phyloP scores from a whole-genome alignment of 106 monocot species.

The Platanthera guangdongensis region DNA sequence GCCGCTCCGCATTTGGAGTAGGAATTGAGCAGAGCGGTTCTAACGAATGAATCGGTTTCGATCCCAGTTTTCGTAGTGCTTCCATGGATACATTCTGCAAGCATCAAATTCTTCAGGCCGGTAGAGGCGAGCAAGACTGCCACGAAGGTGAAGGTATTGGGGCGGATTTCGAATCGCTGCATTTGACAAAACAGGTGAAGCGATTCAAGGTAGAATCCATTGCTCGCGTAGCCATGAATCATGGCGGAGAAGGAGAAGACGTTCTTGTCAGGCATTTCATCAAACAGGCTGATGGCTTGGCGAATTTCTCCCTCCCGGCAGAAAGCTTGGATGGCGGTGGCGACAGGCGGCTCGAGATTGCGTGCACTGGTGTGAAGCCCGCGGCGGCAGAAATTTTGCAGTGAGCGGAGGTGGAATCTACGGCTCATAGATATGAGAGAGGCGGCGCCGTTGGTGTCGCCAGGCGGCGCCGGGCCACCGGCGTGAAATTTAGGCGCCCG shows the following conservation, averaged over 20 bases:
- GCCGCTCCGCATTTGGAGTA: conserved; percentile 26
- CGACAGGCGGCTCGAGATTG: neutral
- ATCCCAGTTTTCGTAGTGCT: conserved; percentile 23
- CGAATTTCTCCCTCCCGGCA: conserved; percentile 2
- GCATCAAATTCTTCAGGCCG: neutral
- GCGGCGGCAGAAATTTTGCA: neutral
- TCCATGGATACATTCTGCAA: conserved; percentile 25
- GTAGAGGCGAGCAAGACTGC: conserved; percentile 16
- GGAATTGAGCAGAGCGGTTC: conserved; percentile 31
- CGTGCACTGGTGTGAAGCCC: neutral
- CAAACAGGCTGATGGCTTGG: conserved; percentile 20
- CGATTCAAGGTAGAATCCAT: conserved; percentile 17
- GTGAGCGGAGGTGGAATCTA: neutral
- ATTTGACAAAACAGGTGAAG: conserved; percentile 18
- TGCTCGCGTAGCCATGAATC: conserved; percentile 30
- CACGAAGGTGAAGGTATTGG: conserved; percentile 40
- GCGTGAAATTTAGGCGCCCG: too few species aligned
- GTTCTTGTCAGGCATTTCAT: conserved; percentile 33
- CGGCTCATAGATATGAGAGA: neutral
- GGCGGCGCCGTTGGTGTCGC: neutral
- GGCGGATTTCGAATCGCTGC: conserved; percentile 1
- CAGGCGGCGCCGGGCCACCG: neutral
- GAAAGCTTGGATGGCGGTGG: conserved; percentile 3
- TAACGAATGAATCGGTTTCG: conserved; percentile 16
- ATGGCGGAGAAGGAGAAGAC: conserved; percentile 24